A percentile compares a stretch with the other conserved stretches of the same genome.
Conservation (phyloP, 2,329 filamentous ascomycete species). For the Conoideocrella luteorostrata region DNA sequence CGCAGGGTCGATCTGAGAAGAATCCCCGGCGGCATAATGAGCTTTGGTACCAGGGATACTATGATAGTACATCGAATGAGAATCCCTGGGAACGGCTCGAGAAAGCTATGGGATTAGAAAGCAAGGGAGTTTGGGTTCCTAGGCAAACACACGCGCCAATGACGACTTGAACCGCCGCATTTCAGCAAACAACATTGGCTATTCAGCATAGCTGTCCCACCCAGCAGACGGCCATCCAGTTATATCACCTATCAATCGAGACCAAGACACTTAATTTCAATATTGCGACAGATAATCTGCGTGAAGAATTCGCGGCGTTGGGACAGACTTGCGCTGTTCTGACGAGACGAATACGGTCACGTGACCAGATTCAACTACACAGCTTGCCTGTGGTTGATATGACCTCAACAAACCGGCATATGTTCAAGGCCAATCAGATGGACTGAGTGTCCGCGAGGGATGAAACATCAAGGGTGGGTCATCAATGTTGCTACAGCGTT, state of each 20-base stretch:
- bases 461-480: not conserved
- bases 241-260: too few relatives aligned
- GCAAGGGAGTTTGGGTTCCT: conserved; percentile 40
- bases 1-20: not conserved
- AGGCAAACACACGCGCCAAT: conserved; percentile 1
- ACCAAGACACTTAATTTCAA: too few relatives aligned
- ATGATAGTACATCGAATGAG: conserved; percentile 61
- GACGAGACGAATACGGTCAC: not conserved
- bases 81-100: conserved; percentile 66
- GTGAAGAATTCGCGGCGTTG: not conserved
- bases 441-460: not conserved
- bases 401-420: not conserved
- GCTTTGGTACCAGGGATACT: conserved; percentile 50
- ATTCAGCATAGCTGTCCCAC: too few relatives aligned
- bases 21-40: not conserved
- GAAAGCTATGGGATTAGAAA: conserved; percentile 34
- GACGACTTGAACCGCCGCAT: not conserved
- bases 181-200: too few relatives aligned
- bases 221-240: too few relatives aligned
- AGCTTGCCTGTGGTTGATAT: too few relatives aligned
- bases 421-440: not conserved
- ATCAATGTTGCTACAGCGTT: not conserved
- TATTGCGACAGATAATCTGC: too few relatives aligned
- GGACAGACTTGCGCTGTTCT: not conserved
- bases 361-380: not conserved